Percentiles rank a stretch among this genome's conserved stretches.
Evolutionary conservation across 164 flowering plant genomes (phyloP).

Genomic region (Paratinospora sagittata): DNA sequence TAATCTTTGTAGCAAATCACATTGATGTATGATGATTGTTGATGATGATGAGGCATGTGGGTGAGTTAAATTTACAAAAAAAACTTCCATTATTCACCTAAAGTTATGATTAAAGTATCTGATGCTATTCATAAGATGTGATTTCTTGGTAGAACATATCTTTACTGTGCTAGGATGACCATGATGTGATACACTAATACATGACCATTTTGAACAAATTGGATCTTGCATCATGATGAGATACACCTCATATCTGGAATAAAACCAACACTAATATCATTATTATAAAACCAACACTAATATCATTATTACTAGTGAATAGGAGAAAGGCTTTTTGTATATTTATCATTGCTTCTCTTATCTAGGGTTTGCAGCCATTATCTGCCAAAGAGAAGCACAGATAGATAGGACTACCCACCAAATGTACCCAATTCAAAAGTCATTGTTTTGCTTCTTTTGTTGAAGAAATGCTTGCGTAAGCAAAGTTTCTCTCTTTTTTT

Average conservation of each 20-base stretch:
- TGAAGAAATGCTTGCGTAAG: not conserved
- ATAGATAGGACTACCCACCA: not conserved
- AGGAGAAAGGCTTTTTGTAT: not conserved
- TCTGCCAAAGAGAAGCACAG: not conserved
- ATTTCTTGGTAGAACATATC: not conserved
- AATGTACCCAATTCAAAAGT: not conserved
- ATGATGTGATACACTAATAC: constrained; percentile 1
- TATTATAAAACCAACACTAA: not conserved
- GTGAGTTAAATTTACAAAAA: not conserved
- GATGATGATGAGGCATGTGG: constrained; percentile 6
- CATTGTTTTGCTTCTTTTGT: not conserved
- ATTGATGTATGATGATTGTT: constrained; percentile 8
- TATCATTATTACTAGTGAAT: not conserved
- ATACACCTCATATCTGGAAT: not conserved
- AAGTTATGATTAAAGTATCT: not conserved
- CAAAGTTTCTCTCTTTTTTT: not conserved
- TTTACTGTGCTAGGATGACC: not conserved
- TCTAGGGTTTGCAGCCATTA: not conserved
- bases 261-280: not conserved
- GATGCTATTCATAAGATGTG: not conserved
- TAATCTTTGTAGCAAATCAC: not conserved
- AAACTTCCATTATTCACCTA: not conserved
- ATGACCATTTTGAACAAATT: not conserved
- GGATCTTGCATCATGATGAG: not conserved
- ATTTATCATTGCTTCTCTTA: not conserved